These are phyloP conservation scores for Nigrograna mackinnonii DNA, from an alignment of 2,329 filamentous ascomycete genomes.

Conservation along the genomic window DNA sequence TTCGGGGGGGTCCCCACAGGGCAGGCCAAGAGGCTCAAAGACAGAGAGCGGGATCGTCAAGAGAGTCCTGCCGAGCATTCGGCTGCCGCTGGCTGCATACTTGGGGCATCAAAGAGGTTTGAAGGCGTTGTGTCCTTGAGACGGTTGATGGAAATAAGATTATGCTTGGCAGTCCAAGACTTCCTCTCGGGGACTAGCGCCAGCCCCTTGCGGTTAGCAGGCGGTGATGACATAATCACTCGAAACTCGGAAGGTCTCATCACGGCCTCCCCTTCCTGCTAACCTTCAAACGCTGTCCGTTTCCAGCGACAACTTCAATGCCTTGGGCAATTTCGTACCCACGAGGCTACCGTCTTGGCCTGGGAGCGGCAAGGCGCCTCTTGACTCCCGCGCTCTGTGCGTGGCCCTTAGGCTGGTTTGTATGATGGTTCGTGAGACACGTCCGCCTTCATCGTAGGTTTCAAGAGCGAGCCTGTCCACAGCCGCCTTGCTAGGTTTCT, in stretches of 20 bases:
- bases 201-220: conserved; percentile 18
- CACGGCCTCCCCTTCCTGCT: conserved; percentile 19
- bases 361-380: conserved; percentile 29
- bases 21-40: too few relatives aligned
- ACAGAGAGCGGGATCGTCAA: conserved; percentile 18
- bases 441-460: conserved; percentile 43
- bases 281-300: conserved; percentile 37
- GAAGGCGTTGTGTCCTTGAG: conserved; percentile 23
- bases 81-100: conserved; percentile 25
- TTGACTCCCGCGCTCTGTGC: conserved; percentile 29
- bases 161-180: conserved; percentile 13
- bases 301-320: conserved; percentile 37
- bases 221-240: conserved; percentile 6
- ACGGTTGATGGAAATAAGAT: conserved; percentile 25
- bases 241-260: conserved; percentile 24
- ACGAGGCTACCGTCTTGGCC: conserved; percentile 27
- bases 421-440: conserved; percentile 39
- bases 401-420: conserved; percentile 25
- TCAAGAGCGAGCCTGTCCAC: conserved; percentile 38
- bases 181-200: conserved; percentile 11
- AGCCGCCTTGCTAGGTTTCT: conserved; percentile 30
- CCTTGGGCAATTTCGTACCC: conserved; percentile 26
- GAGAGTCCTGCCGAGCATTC: conserved; percentile 26
- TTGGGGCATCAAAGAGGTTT: conserved; percentile 38
- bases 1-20: too few relatives aligned